Conservation (phyloP, 768 basidiomycete genomes). For the Hericium coralloides region DNA sequence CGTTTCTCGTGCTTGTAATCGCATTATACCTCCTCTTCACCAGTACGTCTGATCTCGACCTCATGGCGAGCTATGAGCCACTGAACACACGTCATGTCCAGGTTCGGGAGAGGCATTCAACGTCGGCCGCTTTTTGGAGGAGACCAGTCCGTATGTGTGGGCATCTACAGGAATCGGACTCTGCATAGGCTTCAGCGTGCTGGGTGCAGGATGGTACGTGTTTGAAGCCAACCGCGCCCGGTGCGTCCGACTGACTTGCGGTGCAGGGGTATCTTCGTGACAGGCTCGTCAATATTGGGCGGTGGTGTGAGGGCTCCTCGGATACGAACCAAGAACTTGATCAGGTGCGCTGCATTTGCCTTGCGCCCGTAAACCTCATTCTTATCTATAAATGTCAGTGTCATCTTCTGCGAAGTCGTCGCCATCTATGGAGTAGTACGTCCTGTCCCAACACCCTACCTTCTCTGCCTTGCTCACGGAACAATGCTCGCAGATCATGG, state of each 20-base stretch:
- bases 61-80: not conserved
- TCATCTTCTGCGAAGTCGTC: constrained; percentile 99
- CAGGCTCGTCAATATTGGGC: constrained; percentile 93
- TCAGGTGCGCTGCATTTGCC: constrained; percentile 50
- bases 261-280: constrained; percentile 92
- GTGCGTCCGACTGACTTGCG: not conserved
- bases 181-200: constrained; percentile 87
- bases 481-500: constrained; percentile 64
- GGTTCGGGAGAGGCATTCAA: constrained; percentile 91
- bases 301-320: constrained; percentile 91
- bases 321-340: constrained; percentile 95
- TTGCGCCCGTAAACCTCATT: not conserved
- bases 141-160: constrained; percentile 91
- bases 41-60: constrained; percentile 33
- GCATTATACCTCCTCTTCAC: constrained; percentile 88
- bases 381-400: constrained; percentile 40
- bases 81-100: constrained; percentile 21
- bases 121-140: constrained; percentile 87
- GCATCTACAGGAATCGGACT: constrained; percentile 85
- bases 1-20: constrained; percentile 52
- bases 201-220: constrained; percentile 91
- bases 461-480: not conserved
- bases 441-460: not conserved
- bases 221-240: not conserved
- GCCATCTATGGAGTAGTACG: constrained; percentile 95